These are phyloP conservation scores for Colletotrichum tanaceti DNA, from an alignment of 2,329 filamentous ascomycete genomes.

Conservation along the genomic window DNA sequence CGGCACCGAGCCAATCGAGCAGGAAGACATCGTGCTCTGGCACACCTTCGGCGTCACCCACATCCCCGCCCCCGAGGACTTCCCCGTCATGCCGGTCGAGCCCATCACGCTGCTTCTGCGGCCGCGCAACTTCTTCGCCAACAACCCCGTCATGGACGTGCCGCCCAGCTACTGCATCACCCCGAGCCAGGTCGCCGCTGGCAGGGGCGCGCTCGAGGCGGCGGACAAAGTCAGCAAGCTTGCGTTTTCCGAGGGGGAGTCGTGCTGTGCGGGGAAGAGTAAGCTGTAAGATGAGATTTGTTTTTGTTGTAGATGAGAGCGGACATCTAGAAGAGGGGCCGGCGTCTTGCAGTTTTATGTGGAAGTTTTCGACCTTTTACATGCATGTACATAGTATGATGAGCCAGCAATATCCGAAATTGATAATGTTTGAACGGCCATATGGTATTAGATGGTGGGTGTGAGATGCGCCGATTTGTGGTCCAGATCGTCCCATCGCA, in stretches of 20 bases:
- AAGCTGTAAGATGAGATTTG: conserved; percentile 22
- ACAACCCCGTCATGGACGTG: conserved; percentile 84
- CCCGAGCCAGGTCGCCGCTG: conserved; percentile 72
- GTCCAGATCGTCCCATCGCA: not conserved
- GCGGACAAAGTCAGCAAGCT: conserved; percentile 61
- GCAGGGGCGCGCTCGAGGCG: conserved; percentile 57
- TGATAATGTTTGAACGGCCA: no score
- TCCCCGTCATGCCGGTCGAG: conserved; percentile 90
- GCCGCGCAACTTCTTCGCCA: conserved; percentile 84
- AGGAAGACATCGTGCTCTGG: conserved; percentile 91
- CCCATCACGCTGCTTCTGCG: conserved; percentile 84
- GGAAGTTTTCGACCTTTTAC: no score
- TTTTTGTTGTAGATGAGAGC: no score
- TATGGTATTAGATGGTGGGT: no score
- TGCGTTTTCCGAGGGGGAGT: conserved; percentile 43
- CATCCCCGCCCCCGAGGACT: conserved; percentile 90
- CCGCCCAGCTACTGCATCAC: conserved; percentile 79
- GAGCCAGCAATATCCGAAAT: not conserved
- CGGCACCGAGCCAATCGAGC: conserved; percentile 73
- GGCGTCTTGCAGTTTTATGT: no score
- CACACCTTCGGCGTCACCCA: conserved; percentile 93
- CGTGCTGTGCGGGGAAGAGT: conserved; percentile 35
- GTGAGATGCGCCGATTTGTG: no score
- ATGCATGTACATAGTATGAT: not conserved
- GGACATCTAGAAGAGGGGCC: no score